These are phyloP conservation scores for Hypoxylon fuscum DNA, from an alignment of 495 filamentous ascomycete genomes.

Conservation along the genomic window DNA sequence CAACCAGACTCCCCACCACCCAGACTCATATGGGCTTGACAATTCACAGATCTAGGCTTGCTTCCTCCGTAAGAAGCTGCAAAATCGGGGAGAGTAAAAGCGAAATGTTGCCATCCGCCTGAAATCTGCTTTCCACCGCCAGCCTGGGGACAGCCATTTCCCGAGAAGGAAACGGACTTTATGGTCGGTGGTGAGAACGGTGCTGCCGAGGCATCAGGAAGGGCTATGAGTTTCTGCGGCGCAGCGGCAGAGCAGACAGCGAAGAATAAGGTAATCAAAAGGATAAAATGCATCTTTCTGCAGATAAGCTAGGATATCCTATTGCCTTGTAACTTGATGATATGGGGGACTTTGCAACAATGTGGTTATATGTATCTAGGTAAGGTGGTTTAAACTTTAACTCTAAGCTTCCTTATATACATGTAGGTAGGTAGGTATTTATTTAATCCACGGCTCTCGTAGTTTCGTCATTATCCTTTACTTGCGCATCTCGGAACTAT, in stretches of 20 bases:
- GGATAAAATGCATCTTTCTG: constrained; percentile 4
- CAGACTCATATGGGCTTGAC: constrained; percentile 24
- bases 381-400: too few species aligned
- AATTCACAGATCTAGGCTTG: constrained; percentile 27
- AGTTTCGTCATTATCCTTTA: not conserved
- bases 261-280: not conserved
- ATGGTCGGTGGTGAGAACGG: constrained; percentile 31
- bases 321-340: too few species aligned
- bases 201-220: constrained; percentile 10
- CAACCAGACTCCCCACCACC: constrained; percentile 21
- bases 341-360: not conserved
- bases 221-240: constrained; percentile 5
- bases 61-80: constrained; percentile 46
- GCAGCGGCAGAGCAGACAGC: constrained; percentile 9
- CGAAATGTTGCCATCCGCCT: constrained; percentile 38
- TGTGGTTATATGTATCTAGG: not conserved
- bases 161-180: constrained; percentile 60
- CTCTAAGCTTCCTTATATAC: not conserved
- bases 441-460: too few species aligned
- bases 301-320: too few species aligned
- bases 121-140: constrained; percentile 35
- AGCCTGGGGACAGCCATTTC: constrained; percentile 52
- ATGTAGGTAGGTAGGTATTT: not conserved
- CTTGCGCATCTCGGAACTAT: not conserved
- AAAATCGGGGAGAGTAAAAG: constrained; percentile 48